phyloP scores from a whole-genome alignment of 345 rosid genomes.

The thale cress (Arabidopsis thaliana) region TAIR10.1 NC_003070.9:967001-967500 shows the following conservation, averaged over 20 bases:
- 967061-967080: slow-evolving; percentile 39
- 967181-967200: slow-evolving; percentile 15
- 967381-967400: background rate
- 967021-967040: slow-evolving; percentile 39
- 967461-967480: no score
- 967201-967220: slow-evolving; percentile 29
- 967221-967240: background rate
- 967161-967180: slow-evolving; percentile 22
- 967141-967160: background rate
- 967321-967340: background rate
- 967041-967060: slow-evolving; percentile 43
- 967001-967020: slow-evolving; percentile 32
- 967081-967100: slow-evolving; percentile 46
- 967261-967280: background rate
- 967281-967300: no score
- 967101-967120: slow-evolving; percentile 21
- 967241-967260: background rate
- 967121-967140: no score
- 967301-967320: no score
- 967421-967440: background rate
- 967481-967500: no score
- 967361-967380: background rate
- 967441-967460: background rate
- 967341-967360: background rate
- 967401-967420: background rate